phyloP scores from a whole-genome alignment of 2,329 filamentous ascomycete genomes.

The Colletotrichum acutatum region DNA sequence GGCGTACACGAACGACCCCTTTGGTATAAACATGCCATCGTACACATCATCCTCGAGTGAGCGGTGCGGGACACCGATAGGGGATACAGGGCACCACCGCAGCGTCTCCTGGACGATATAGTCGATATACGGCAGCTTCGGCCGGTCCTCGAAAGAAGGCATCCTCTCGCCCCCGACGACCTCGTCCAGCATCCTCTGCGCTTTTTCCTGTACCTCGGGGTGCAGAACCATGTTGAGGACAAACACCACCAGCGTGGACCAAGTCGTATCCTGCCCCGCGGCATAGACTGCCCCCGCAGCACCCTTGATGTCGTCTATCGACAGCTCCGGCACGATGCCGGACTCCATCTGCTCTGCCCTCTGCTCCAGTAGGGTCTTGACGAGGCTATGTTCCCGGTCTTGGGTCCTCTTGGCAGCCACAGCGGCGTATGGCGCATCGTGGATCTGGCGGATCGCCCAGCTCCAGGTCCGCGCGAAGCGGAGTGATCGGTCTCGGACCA shows the following conservation, averaged over 20 bases:
- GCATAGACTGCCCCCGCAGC: slow-evolving; percentile 59
- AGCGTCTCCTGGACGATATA: slow-evolving; percentile 60
- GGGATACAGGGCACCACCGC: slow-evolving; percentile 57
- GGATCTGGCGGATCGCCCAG: slow-evolving; percentile 50
- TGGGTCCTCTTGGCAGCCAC: slow-evolving; percentile 9
- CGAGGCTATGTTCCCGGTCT: slow-evolving; percentile 25
- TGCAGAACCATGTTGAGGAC: slow-evolving; percentile 38
- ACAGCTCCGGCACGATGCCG: slow-evolving; percentile 47
- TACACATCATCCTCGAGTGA: slow-evolving; percentile 62
- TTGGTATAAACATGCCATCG: slow-evolving; percentile 65
- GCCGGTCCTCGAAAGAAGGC: slow-evolving; percentile 57
- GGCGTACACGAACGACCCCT: slow-evolving; percentile 56
- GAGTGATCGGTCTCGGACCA: slow-evolving; percentile 43
- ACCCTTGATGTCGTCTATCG: slow-evolving; percentile 56
- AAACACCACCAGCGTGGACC: slow-evolving; percentile 47
- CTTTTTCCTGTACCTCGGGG: slow-evolving; percentile 57
- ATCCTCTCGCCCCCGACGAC: slow-evolving; percentile 57
- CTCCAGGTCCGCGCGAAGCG: slow-evolving; percentile 44
- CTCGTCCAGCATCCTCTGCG: slow-evolving; percentile 54
- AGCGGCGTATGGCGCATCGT: slow-evolving; percentile 54
- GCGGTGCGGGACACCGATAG: slow-evolving; percentile 64
- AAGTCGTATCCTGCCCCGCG: slow-evolving; percentile 59
- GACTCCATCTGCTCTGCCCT: slow-evolving; percentile 38
- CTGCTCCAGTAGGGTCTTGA: slow-evolving; percentile 42
- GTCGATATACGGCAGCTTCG: slow-evolving; percentile 55